Evolutionary conservation across 2,329 filamentous ascomycete genomes (phyloP).

Genomic region (Xylariales sp.): DNA sequence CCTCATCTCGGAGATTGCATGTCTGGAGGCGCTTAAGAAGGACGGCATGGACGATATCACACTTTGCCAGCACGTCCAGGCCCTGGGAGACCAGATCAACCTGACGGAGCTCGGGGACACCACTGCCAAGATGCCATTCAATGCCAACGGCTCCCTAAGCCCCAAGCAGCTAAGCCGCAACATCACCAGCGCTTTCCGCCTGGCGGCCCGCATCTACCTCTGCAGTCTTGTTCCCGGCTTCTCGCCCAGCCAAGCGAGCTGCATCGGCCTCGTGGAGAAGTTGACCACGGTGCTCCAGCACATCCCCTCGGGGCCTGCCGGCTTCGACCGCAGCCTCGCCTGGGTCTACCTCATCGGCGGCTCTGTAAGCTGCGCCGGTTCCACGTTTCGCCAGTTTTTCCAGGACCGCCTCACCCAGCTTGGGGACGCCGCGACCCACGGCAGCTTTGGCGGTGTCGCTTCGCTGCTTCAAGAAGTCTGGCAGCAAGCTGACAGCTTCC

Average conservation of each 20-base stretch:
- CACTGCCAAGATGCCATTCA: constrained; percentile 57
- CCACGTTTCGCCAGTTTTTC: constrained; percentile 74
- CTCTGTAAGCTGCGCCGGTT: constrained; percentile 67
- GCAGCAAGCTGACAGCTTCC: constrained; percentile 64
- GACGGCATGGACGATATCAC: constrained; percentile 80
- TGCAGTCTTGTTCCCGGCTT: constrained; percentile 91
- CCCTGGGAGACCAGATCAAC: constrained; percentile 83
- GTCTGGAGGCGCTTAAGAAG: constrained; percentile 82
- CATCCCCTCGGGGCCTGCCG: constrained; percentile 75
- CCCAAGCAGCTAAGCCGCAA: constrained; percentile 82
- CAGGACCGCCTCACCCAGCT: constrained; percentile 69
- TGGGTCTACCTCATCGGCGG: constrained; percentile 93
- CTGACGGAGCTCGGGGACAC: constrained; percentile 66
- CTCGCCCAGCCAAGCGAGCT: constrained; percentile 68
- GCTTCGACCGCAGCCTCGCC: constrained; percentile 85
- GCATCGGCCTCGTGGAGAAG: constrained; percentile 71
- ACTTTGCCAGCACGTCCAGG: constrained; percentile 83
- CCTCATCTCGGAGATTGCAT: constrained; percentile 94
- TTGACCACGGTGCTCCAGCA: constrained; percentile 72
- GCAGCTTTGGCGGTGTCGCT: constrained; percentile 80
- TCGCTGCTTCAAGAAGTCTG: constrained; percentile 80
- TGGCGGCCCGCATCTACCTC: constrained; percentile 93
- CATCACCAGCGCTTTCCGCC: constrained; percentile 85
- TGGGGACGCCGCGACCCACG: constrained; percentile 72
- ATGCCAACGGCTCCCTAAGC: constrained; percentile 68